Conservation (phyloP, 176 grass and related monocot genomes). For the Metroxylon sagu region DNA sequence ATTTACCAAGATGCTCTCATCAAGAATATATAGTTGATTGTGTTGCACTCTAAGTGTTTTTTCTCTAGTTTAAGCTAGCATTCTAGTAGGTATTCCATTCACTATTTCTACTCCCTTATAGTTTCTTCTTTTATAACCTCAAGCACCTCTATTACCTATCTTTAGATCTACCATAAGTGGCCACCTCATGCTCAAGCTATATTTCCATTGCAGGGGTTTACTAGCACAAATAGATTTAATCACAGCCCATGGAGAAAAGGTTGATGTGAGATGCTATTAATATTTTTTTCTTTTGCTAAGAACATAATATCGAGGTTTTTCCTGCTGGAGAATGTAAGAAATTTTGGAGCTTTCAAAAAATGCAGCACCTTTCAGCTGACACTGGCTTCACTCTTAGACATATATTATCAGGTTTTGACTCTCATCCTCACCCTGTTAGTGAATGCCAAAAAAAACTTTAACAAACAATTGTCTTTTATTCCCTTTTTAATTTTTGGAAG, state of each 20-base stretch:
- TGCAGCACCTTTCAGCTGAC: constrained; percentile 80
- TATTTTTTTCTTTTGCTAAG: constrained; percentile 86
- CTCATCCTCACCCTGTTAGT: no score
- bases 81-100: no score
- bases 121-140: no score
- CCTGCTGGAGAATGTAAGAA: constrained; percentile 95
- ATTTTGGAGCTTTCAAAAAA: constrained; percentile 96
- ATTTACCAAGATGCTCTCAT: constrained; percentile 93
- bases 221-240: constrained; percentile 99
- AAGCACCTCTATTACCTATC: no score
- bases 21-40: constrained; percentile 28
- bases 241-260: constrained; percentile 96
- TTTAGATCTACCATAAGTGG: no score
- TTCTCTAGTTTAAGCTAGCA: no score
- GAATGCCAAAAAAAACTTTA: neutral
- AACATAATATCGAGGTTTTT: constrained; percentile 85
- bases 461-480: no score
- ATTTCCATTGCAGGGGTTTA: constrained; percentile 67
- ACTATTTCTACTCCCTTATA: no score
- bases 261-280: constrained; percentile 95
- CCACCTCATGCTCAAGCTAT: neutral
- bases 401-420: constrained; percentile 98
- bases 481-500: no score
- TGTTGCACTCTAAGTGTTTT: no score
- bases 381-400: constrained; percentile 87